phyloP scores from a whole-genome alignment of 2,329 filamentous ascomycete genomes.

The Apiospora aurea region DNA sequence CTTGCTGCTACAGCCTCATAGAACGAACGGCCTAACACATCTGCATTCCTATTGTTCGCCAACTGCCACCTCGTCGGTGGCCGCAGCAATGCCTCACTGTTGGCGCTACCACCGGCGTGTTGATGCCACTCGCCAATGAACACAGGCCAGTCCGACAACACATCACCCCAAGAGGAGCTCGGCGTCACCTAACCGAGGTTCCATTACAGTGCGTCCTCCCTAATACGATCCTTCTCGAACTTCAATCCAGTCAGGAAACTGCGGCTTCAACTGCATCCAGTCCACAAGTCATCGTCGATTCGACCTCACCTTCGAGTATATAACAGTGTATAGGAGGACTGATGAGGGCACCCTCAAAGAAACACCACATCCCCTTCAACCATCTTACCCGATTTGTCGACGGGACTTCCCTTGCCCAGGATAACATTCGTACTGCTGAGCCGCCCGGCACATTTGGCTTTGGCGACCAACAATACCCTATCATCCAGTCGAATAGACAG shows the following conservation, averaged over 20 bases:
- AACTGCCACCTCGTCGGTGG: no score
- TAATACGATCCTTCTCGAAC: not conserved
- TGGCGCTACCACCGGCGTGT: not conserved
- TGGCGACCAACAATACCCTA: no score
- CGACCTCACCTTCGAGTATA: not conserved
- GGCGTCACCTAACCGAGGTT: not conserved
- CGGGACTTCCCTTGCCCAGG: no score
- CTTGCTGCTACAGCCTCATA: no score
- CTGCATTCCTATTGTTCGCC: no score
- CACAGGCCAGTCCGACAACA: not conserved
- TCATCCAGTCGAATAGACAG: not conserved
- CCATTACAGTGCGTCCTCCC: not conserved
- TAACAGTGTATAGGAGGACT: no score
- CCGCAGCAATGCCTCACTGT: not conserved
- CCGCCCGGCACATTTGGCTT: no score
- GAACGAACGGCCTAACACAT: no score
- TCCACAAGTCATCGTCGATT: not conserved
- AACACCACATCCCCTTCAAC: no score
- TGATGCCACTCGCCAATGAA: not conserved
- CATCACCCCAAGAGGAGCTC: not conserved
- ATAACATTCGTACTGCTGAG: no score
- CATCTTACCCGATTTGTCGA: no score
- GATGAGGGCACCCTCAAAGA: no score
- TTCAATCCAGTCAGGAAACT: not conserved
- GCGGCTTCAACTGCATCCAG: not conserved